A percentile compares a stretch with the other conserved stretches of the same genome.
phyloP scores from a whole-genome alignment of 129 eudicot genomes.

The Flaveria sonorensis region DNA sequence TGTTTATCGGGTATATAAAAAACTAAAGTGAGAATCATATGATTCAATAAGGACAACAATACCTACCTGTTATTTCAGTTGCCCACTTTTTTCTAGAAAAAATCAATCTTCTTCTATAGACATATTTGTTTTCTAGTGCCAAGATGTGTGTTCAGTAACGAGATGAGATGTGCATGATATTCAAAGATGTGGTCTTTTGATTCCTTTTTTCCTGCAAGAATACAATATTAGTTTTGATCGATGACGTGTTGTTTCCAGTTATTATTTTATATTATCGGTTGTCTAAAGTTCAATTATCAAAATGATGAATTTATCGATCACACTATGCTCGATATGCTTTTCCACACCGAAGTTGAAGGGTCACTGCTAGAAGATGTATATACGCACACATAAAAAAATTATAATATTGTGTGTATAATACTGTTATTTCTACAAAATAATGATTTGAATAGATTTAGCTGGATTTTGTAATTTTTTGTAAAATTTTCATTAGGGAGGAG shows the following conservation, averaged over 20 bases:
- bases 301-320: neutral
- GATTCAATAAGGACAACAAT: constrained; percentile 26
- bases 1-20: neutral
- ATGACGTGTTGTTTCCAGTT: constrained; percentile 24
- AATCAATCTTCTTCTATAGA: constrained; percentile 13
- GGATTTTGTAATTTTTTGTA: too few species aligned
- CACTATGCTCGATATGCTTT: neutral
- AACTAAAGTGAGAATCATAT: neutral
- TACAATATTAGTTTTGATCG: neutral
- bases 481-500: too few species aligned
- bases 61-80: constrained; percentile 37
- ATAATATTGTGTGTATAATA: too few species aligned
- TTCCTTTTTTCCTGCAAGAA: constrained; percentile 26
- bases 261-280: constrained; percentile 4
- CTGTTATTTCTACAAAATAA: too few species aligned
- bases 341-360: neutral
- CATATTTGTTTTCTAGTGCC: constrained; percentile 37
- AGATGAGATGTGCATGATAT: constrained; percentile 24
- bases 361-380: neutral
- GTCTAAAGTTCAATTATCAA: neutral
- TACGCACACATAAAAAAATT: too few species aligned
- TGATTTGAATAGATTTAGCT: too few species aligned
- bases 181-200: constrained; percentile 27
- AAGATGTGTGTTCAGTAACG: constrained; percentile 27
- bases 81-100: constrained; percentile 38